Evolutionary conservation across 2,329 filamentous ascomycete genomes (phyloP).

Genomic region (Colletotrichum viniferum): DNA sequence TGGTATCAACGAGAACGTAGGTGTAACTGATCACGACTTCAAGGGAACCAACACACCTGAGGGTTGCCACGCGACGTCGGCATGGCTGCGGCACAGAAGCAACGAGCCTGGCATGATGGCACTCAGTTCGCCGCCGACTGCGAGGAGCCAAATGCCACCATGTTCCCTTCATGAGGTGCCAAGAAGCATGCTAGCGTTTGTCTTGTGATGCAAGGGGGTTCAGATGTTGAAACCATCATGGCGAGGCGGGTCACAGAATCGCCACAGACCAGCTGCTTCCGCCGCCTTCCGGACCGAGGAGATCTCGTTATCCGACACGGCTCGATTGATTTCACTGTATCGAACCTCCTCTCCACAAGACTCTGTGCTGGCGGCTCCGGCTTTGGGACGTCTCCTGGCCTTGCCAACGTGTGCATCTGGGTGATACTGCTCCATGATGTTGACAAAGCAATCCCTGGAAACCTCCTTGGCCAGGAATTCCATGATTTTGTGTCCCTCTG

Average conservation of each 20-base stretch:
- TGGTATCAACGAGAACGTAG: neutral
- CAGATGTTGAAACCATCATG: constrained; percentile 57
- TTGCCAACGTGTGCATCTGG: constrained; percentile 84
- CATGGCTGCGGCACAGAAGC: neutral
- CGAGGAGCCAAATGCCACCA: neutral
- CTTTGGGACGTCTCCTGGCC: constrained; percentile 46
- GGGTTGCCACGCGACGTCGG: neutral
- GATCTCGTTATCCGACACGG: constrained; percentile 68
- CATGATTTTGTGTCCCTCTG: constrained; percentile 77
- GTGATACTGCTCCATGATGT: constrained; percentile 90
- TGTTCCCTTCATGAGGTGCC: neutral
- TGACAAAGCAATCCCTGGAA: constrained; percentile 76
- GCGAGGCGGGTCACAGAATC: constrained; percentile 70
- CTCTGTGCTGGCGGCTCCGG: constrained; percentile 33
- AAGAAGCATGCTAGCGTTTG: neutral
- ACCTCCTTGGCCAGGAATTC: constrained; percentile 75
- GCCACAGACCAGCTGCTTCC: constrained; percentile 74
- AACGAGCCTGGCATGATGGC: neutral
- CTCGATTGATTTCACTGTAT: constrained; percentile 81
- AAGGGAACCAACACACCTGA: neutral
- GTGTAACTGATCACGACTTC: neutral
- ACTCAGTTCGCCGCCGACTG: neutral
- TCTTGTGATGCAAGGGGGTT: constrained; percentile 19
- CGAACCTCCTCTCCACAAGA: constrained; percentile 52
- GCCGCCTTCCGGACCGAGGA: constrained; percentile 70